Evolutionary conservation across 352 stramenopile species (phyloP), one percentile per base, ranked within the genome.

Genomic region (Phytophthora pini): DNA sequence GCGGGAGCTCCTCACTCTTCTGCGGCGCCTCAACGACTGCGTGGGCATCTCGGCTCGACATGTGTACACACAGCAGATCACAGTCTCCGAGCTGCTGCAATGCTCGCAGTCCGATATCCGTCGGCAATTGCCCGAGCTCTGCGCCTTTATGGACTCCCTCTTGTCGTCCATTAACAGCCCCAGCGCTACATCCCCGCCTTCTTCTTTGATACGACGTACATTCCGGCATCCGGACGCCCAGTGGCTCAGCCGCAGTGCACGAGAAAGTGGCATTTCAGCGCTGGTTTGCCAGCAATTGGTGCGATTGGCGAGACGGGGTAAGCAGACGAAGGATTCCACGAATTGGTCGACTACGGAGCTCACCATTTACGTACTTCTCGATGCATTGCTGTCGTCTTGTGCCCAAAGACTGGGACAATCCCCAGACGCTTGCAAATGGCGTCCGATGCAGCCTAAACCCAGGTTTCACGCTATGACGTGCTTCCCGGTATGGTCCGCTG

Each of bases 381-480:
- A 90, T 32, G 76, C 76, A 38, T 51, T 90, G 45, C 63, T 89
- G 6, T 56, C 49, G 26, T 52, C 65, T 0, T 90, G 80, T 59
- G 41, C 36, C 5, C 51, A 75, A 11, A 65, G 77, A 17, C 43
- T 76, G 3, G 68, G 58, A 13, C 24, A 29, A 10, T 6, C 41
- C 0, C 61, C 68, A 44, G 55, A 70, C 7, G 74, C 70, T 15
- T 92, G 84, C 41, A 74, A 69, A 51, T 92, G 84, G 84, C 58
- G 62, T 6, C 31, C 59, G 2, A 48, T 12, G 22, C 60, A 76
- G 34, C 49, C 67, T 26, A 89, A 88, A 48, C 84, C 84, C 0
- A 65, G 73, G 49, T 90, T 84, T 44, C 78, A 88, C 51, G 58
- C 78, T 5, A 92, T 92, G 84, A 65, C 65, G 24, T 92, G 84